Percentiles rank a stretch among this genome's conserved stretches.
These are phyloP conservation scores for Curvularia sp. DNA, from an alignment of 2,329 filamentous ascomycete species.

Conservation along the genomic window DNA sequence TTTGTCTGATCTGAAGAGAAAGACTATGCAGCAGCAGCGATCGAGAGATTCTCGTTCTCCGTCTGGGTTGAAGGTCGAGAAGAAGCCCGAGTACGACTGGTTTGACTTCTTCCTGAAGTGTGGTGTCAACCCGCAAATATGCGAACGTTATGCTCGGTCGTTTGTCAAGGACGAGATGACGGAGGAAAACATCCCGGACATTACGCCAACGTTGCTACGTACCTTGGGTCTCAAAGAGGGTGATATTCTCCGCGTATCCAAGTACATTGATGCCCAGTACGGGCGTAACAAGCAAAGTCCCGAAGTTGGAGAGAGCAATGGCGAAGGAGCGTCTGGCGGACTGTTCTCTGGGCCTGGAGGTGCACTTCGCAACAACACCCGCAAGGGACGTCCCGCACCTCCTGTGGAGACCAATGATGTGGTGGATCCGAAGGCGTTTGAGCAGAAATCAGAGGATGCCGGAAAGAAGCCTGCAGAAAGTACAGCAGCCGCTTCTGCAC, in stretches of 20 bases:
- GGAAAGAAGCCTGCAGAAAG: slow-evolving; percentile 55
- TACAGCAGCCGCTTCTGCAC: slow-evolving; percentile 56
- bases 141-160: slow-evolving; percentile 89
- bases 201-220: slow-evolving; percentile 80
- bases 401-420: slow-evolving; percentile 84
- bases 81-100: slow-evolving; percentile 89
- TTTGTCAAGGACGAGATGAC: slow-evolving; percentile 95
- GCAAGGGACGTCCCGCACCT: slow-evolving; percentile 87
- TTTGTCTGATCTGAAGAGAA: slow-evolving; percentile 76
- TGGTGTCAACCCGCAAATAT: slow-evolving; percentile 89
- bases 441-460: slow-evolving; percentile 60
- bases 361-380: slow-evolving; percentile 88
- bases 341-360: slow-evolving; percentile 95
- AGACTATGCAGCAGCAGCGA: slow-evolving; percentile 49
- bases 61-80: slow-evolving; percentile 69
- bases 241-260: slow-evolving; percentile 95
- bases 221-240: slow-evolving; percentile 94
- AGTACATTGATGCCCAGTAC: slow-evolving; percentile 81
- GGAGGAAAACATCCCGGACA: slow-evolving; percentile 88
- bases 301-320: slow-evolving; percentile 66
- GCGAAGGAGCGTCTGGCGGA: slow-evolving; percentile 68
- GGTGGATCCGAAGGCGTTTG: slow-evolving; percentile 86
- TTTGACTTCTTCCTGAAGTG: slow-evolving; percentile 97
- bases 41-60: slow-evolving; percentile 59
- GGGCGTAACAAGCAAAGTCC: slow-evolving; percentile 65